Percentiles rank a stretch among this genome's conserved stretches.
phyloP scores from a whole-genome alignment of 2,329 filamentous ascomycete species.

The Dactylellina drechsleri region DNA sequence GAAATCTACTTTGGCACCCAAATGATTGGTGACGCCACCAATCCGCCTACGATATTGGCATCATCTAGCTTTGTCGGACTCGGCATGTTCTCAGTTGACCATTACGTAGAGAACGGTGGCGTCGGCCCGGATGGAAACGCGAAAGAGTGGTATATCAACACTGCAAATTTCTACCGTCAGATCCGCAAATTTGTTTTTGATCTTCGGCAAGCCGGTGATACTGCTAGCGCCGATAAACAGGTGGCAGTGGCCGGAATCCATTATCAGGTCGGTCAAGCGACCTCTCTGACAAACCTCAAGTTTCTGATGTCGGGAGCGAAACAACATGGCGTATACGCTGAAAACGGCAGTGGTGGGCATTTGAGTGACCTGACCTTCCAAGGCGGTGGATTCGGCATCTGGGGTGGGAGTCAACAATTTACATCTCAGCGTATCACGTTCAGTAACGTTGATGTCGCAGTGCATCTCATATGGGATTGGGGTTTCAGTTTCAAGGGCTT shows the following conservation, averaged over 20 bases:
- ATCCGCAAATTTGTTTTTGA: constrained; percentile 68
- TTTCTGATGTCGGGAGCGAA: constrained; percentile 59
- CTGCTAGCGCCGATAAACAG: not conserved
- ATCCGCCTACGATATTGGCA: constrained; percentile 75
- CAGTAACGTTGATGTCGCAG: constrained; percentile 65
- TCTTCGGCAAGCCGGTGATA: constrained; percentile 56
- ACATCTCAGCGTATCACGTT: constrained; percentile 70
- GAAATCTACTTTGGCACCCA: constrained; percentile 56
- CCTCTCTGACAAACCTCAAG: constrained; percentile 47
- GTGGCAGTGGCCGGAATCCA: not conserved
- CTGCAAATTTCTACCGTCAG: constrained; percentile 69
- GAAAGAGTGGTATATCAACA: constrained; percentile 64
- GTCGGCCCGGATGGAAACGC: not conserved
- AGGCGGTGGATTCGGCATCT: constrained; percentile 64
- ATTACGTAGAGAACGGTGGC: constrained; percentile 69
- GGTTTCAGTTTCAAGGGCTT: constrained; percentile 68
- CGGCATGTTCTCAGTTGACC: constrained; percentile 87
- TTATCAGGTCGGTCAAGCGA: constrained; percentile 56
- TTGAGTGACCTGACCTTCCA: constrained; percentile 64
- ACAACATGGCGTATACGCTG: constrained; percentile 71
- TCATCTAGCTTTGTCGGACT: constrained; percentile 79
- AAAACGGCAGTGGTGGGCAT: constrained; percentile 62
- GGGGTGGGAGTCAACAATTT: constrained; percentile 69
- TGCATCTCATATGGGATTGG: constrained; percentile 71
- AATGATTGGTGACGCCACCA: constrained; percentile 60